phyloP scores from a whole-genome alignment of 352 stramenopile species.

The Phytophthora sansomeana region DNA sequence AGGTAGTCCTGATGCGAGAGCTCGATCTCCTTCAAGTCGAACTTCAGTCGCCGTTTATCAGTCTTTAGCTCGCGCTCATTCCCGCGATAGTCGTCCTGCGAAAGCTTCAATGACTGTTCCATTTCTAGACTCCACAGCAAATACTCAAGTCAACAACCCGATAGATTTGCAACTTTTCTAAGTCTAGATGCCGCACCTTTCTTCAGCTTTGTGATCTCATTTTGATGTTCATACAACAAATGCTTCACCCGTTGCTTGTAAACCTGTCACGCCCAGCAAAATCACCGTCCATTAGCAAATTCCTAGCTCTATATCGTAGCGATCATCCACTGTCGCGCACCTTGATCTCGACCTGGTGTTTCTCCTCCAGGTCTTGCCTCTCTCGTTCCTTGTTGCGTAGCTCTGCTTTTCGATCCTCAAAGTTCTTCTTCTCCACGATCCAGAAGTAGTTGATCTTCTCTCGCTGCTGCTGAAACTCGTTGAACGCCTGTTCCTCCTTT shows the following conservation, averaged over 20 bases:
- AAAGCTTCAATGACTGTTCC: slow-evolving; percentile 91
- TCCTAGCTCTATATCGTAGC: background rate
- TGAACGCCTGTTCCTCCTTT: slow-evolving; percentile 94
- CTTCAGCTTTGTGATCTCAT: slow-evolving; percentile 92
- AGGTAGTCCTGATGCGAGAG: slow-evolving; percentile 93
- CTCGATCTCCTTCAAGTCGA: slow-evolving; percentile 93
- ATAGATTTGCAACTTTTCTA: background rate
- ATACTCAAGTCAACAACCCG: background rate
- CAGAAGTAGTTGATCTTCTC: slow-evolving; percentile 98
- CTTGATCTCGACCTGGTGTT: slow-evolving; percentile 96
- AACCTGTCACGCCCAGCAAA: slow-evolving; percentile 44
- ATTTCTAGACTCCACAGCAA: slow-evolving; percentile 47
- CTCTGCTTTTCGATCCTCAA: slow-evolving; percentile 93
- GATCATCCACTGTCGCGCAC: slow-evolving; percentile 17
- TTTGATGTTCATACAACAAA: slow-evolving; percentile 95
- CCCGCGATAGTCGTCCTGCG: slow-evolving; percentile 91
- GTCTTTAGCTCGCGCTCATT: slow-evolving; percentile 90
- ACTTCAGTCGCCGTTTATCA: slow-evolving; percentile 90
- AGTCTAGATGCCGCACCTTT: slow-evolving; percentile 51
- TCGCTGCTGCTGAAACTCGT: slow-evolving; percentile 96
- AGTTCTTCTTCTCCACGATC: slow-evolving; percentile 97
- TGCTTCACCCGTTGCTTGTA: slow-evolving; percentile 98
- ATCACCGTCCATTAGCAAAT: background rate
- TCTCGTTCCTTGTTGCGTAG: slow-evolving; percentile 96
- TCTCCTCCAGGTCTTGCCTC: slow-evolving; percentile 95